Base-by-base conservation (phyloP, 768 basidiomycete genomes). In the Kwoniella bestiolae region DNA sequence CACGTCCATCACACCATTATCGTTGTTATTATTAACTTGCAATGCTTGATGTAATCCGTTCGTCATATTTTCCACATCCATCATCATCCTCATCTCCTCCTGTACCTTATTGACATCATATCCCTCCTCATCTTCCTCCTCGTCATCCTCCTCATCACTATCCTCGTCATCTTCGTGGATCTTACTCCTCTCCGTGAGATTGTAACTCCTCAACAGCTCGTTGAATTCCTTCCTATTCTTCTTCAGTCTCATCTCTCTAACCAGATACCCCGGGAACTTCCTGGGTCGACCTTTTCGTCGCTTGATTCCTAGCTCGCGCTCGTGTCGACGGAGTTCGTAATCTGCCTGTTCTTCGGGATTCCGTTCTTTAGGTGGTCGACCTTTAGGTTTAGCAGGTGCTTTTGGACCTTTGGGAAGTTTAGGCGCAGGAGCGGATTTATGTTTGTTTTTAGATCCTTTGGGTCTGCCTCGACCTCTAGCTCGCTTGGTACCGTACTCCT, bases 361-460 rank as follows among this genome's bases (percentile, higher is more conserved):
- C 1, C 77, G 70, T 6, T 57, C 29, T 55, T 78, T 78, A 7
- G 65, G 72, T 34, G 77, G 77, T 44, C 77, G 65, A 18, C 77
- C 77, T 51, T 69, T 62, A 2, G 60, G 65, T 63, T 59, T 65
- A 1, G 60, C 32, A 3, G 74, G 69, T 23, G 58, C 53, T 52
- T 18, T 29, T 1, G 69, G 50, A 3, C 46, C 45, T 28, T 47
- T 49, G 11, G 62, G 63, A 35, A 47, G 50, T 38, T 34, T 55
- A 7, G 53, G 57, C 12, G 32, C 44, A 11, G 64, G 56, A 21
- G 49, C 47, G 9, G 68, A 47, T 26, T 51, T 45, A 35, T 56
- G 53, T 29, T 58, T 56, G 25, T 59, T 57, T 83, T 91, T 94
- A 82, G 90, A 91, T 73, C 92, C 92, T 81, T 89, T 91, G 66